Percentiles rank a stretch among this genome's conserved stretches.
Evolutionary conservation across 805 yeast genomes (phyloP).

Genomic region (Spathaspora gorwiae): DNA sequence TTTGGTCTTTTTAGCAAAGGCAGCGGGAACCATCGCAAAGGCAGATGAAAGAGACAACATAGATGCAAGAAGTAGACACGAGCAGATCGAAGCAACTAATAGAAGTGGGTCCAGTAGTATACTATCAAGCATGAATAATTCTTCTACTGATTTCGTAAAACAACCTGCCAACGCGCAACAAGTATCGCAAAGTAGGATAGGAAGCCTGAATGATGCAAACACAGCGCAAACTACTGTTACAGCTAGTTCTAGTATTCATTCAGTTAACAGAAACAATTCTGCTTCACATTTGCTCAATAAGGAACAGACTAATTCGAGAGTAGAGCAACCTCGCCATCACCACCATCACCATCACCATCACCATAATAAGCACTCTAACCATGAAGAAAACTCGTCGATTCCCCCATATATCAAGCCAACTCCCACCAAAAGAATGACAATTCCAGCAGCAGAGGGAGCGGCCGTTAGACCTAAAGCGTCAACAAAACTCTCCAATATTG

Average conservation of each 20-base stretch:
- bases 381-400: slow-evolving; percentile 4
- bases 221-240: background rate
- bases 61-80: slow-evolving; percentile 47
- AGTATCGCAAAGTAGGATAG: background rate
- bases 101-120: background rate
- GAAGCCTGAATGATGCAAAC: background rate
- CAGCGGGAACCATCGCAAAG: slow-evolving; percentile 71
- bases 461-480: slow-evolving; percentile 46
- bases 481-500: slow-evolving; percentile 51
- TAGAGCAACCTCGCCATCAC: background rate
- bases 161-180: background rate
- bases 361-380: background rate
- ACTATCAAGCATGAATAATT: background rate
- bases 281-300: background rate
- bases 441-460: slow-evolving; percentile 41
- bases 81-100: slow-evolving; percentile 34
- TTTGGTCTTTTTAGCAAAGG: slow-evolving; percentile 66
- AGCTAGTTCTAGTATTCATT: background rate
- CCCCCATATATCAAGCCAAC: slow-evolving; percentile 19
- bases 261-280: background rate
- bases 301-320: background rate
- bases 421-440: slow-evolving; percentile 22
- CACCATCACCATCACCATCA: slow-evolving; percentile 3
- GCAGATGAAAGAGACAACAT: slow-evolving; percentile 63
- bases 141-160: background rate